These are phyloP conservation scores for Kodamaea alishanica DNA, from an alignment of 1,139 yeast species.

Conservation along the genomic window DNA sequence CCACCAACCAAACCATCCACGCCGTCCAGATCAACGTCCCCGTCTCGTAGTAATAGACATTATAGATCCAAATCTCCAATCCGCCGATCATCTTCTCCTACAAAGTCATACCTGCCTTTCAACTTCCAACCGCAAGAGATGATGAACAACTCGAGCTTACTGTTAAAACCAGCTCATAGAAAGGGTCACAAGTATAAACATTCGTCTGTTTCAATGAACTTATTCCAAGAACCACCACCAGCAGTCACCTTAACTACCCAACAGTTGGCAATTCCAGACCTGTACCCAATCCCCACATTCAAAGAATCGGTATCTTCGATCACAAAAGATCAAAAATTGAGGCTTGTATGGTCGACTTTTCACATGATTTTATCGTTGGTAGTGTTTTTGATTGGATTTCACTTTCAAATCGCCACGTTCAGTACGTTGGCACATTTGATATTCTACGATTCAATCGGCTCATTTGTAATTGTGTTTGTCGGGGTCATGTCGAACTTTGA, in stretches of 20 bases:
- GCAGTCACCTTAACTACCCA: constrained; percentile 37
- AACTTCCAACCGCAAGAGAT: constrained; percentile 47
- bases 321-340: constrained; percentile 49
- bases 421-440: constrained; percentile 83
- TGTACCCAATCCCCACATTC: constrained; percentile 74
- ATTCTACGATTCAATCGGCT: constrained; percentile 83
- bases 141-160: constrained; percentile 30
- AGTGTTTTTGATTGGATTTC: constrained; percentile 61
- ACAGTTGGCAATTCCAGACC: constrained; percentile 69
- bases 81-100: constrained; percentile 40
- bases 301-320: constrained; percentile 59
- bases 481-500: constrained; percentile 84
- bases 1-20: not conserved
- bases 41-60: constrained; percentile 31
- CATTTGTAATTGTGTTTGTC: constrained; percentile 65
- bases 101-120: constrained; percentile 44
- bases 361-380: constrained; percentile 56
- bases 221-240: constrained; percentile 88
- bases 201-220: constrained; percentile 94
- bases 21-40: constrained; percentile 33
- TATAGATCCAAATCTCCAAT: constrained; percentile 35
- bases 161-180: constrained; percentile 64
- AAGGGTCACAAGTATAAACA: constrained; percentile 95
- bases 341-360: constrained; percentile 61
- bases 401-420: constrained; percentile 55